phyloP scores from a whole-genome alignment of 177 flowering plant species.

The Vitis hybrid region DNA sequence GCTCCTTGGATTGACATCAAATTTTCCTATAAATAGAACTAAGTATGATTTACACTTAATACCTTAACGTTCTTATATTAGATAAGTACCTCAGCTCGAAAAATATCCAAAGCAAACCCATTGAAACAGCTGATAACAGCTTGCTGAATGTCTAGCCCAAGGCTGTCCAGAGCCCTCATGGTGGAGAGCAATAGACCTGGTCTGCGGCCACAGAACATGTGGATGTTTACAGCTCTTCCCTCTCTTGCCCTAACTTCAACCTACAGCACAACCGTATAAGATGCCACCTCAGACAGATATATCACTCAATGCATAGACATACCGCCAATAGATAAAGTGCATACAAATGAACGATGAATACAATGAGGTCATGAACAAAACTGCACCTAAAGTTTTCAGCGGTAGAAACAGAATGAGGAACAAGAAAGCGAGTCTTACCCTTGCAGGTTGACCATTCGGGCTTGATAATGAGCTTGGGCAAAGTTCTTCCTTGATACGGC shows the following conservation, averaged over 20 bases:
- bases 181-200: conserved; percentile 88
- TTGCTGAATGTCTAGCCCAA: conserved; percentile 89
- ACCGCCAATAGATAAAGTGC: no score
- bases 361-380: not conserved
- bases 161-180: conserved; percentile 82
- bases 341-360: no score
- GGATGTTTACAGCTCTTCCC: conserved; percentile 91
- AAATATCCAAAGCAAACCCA: conserved; percentile 92
- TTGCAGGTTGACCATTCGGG: conserved; percentile 87
- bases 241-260: conserved; percentile 85
- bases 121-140: conserved; percentile 98
- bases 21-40: no score
- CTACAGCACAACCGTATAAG: conserved; percentile 27
- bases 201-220: conserved; percentile 88
- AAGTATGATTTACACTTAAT: no score
- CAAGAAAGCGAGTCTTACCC: conserved; percentile 42
- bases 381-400: not conserved
- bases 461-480: conserved; percentile 77
- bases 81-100: conserved; percentile 81
- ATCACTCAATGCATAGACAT: no score
- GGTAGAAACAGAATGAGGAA: no score
- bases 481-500: conserved; percentile 89
- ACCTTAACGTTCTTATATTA: no score
- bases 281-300: no score
- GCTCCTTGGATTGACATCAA: no score